Evolutionary conservation across 257 asterid genomes (phyloP), one percentile per base, ranked within the genome.

Genomic region (Leonotis leonurus): DNA sequence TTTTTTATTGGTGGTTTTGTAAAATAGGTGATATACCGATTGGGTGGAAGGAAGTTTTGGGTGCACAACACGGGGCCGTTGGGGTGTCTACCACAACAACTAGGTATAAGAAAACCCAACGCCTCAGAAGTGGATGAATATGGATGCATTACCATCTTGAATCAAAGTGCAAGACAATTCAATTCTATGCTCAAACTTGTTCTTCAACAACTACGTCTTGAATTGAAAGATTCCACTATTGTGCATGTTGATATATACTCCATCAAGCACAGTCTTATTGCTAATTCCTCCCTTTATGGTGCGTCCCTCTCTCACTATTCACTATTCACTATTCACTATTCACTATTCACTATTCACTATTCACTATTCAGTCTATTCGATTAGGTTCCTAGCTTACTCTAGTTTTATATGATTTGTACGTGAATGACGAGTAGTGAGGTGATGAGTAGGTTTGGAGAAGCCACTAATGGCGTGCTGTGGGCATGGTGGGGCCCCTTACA

Each of bases 401-500:
- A n/a, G n/a, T n/a, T n/a, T n/a, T n/a, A n/a, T n/a, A n/a, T n/a
- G n/a, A 39, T 13, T 37, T 39, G 44, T 13, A 5, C 12, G 4
- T 37, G 13, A 30, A 30, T 30, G 9, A 30, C 35, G n/a, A n/a
- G n/a, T n/a, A n/a, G 9, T 30, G 8, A 29, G 0, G 4, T 29
- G 33, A 29, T 44, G 25, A 2, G 13, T 53, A 67, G 89, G 90
- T 36, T 75, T 83, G 66, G 33, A 71, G 60, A 69, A 67, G 39
- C 82, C 90, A 25, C 44, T 81, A 27, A 79, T 71, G 81, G 83
- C 80, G 3, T 84, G 92, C 17, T 84, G 88, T 29, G 92, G 88
- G 0, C 64, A 77, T n/a, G 88, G 88, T 11, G 88, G 84, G 22
- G 25, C 73, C 6, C 84, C 81, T 1, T 77, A 79, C 74, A 79